Evolutionary conservation across 2,329 filamentous ascomycete genomes (phyloP).

Genomic region (Ascochyta koolunga): DNA sequence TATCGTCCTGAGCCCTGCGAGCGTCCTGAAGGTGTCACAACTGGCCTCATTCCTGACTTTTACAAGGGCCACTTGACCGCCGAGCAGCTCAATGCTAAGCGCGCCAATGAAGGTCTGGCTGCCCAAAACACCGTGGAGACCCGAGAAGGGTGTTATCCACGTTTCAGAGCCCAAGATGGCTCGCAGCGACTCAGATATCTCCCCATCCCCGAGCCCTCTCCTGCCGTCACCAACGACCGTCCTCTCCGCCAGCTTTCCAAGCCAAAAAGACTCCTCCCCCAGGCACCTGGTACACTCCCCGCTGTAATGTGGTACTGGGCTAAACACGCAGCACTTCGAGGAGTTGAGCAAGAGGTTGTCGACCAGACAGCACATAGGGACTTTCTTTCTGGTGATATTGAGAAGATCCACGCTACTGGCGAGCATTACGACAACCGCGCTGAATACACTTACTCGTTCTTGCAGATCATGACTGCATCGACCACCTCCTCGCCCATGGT

Average conservation of each 20-base stretch:
- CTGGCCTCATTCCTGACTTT: slow-evolving; percentile 57
- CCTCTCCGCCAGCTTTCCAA: slow-evolving; percentile 19
- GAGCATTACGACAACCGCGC: slow-evolving; percentile 67
- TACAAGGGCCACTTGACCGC: slow-evolving; percentile 63
- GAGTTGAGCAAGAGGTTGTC: slow-evolving; percentile 58
- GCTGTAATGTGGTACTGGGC: slow-evolving; percentile 54
- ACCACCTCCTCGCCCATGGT: slow-evolving; percentile 73
- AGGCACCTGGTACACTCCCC: slow-evolving; percentile 53
- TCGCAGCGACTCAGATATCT: slow-evolving; percentile 29
- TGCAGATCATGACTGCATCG: slow-evolving; percentile 60
- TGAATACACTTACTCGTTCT: slow-evolving; percentile 56
- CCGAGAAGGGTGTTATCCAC: slow-evolving; percentile 32
- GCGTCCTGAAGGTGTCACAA: slow-evolving; percentile 50
- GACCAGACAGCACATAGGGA: slow-evolving; percentile 50
- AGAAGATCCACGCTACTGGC: slow-evolving; percentile 62
- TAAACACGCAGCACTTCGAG: slow-evolving; percentile 57
- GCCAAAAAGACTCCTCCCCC: slow-evolving; percentile 35
- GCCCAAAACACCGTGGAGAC: slow-evolving; percentile 15
- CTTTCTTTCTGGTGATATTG: slow-evolving; percentile 59
- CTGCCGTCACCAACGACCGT: neutral
- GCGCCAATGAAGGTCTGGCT: slow-evolving; percentile 23
- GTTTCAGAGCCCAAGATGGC: slow-evolving; percentile 13
- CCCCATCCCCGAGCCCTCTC: slow-evolving; percentile 16
- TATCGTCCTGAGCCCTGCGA: slow-evolving; percentile 52
- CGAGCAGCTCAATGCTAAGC: slow-evolving; percentile 54